Evolutionary conservation across 1,139 yeast genomes (phyloP).

Genomic region (Zygotorulaspora mrakii): DNA sequence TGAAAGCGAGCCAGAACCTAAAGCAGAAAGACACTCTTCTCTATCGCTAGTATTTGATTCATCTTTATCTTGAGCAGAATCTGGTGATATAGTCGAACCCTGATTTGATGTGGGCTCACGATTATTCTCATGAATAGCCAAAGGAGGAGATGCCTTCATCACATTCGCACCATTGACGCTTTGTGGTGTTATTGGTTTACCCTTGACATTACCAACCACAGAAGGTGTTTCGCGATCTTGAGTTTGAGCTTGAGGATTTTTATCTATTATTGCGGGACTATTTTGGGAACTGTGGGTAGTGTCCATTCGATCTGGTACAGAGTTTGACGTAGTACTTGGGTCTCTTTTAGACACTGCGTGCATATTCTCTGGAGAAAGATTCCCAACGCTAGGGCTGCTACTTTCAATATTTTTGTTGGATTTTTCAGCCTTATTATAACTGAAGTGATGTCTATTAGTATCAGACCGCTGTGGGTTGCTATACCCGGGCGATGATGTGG

Average conservation of each 20-base stretch:
- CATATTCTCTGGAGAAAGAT: conserved; percentile 1
- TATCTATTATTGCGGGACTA: conserved; percentile 2
- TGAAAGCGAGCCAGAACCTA: not conserved
- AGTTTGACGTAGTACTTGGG: not conserved
- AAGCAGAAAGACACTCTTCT: too few species aligned
- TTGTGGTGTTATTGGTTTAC: conserved; percentile 22
- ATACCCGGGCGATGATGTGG: conserved; percentile 7
- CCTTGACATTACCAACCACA: conserved; percentile 4
- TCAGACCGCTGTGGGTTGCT: conserved; percentile 6
- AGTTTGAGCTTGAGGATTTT: not conserved
- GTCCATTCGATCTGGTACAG: not conserved
- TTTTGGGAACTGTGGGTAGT: not conserved
- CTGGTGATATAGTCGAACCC: conserved; percentile 12
- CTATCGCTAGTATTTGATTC: not conserved
- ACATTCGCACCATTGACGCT: conserved; percentile 13
- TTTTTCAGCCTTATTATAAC: not conserved
- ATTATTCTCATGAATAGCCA: conserved; percentile 4
- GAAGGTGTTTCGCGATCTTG: conserved; percentile 4
- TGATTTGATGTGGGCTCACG: conserved; percentile 1
- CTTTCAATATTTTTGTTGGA: not conserved
- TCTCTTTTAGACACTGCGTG: not conserved
- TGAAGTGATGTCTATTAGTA: not conserved
- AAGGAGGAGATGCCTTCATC: conserved; percentile 9
- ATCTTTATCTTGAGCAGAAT: conserved; percentile 8
- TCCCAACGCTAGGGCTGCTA: not conserved